Conservation (phyloP, 345 rosid genomes). For the Eucalyptus cloeziana region DNA sequence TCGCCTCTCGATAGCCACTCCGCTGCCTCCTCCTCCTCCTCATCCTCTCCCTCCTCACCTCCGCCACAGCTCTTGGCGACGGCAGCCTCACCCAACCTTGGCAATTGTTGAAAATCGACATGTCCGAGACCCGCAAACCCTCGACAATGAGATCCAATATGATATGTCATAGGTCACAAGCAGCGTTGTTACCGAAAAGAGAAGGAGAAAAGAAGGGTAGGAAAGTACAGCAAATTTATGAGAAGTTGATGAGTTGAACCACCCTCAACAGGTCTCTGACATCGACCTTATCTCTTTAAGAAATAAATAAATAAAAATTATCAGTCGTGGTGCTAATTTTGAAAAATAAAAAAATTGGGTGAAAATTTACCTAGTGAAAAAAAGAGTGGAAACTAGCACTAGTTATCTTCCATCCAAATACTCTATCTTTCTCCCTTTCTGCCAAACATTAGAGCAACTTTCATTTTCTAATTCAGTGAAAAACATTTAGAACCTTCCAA, state of each 20-base stretch:
- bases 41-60: too few relatives aligned
- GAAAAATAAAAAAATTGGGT: neutral
- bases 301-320: neutral
- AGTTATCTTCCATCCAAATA: too few relatives aligned
- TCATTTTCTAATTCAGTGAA: too few relatives aligned
- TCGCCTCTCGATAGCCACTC: too few relatives aligned
- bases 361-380: neutral
- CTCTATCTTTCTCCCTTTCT: too few relatives aligned
- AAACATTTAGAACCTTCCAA: neutral
- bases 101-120: conserved; percentile 26
- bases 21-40: too few relatives aligned
- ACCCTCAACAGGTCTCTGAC: neutral
- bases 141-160: conserved; percentile 62
- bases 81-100: too few relatives aligned
- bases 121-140: conserved; percentile 41
- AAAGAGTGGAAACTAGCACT: neutral
- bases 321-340: neutral
- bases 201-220: too few relatives aligned
- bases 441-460: too few relatives aligned
- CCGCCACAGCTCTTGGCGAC: too few relatives aligned
- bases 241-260: neutral
- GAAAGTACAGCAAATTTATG: neutral
- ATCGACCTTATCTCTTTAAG: neutral
- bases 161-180: neutral
- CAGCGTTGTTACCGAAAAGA: conserved; percentile 21